Base-by-base conservation (phyloP, 2,329 filamentous ascomycete species). In the Aureobasidium sp. region DNA sequence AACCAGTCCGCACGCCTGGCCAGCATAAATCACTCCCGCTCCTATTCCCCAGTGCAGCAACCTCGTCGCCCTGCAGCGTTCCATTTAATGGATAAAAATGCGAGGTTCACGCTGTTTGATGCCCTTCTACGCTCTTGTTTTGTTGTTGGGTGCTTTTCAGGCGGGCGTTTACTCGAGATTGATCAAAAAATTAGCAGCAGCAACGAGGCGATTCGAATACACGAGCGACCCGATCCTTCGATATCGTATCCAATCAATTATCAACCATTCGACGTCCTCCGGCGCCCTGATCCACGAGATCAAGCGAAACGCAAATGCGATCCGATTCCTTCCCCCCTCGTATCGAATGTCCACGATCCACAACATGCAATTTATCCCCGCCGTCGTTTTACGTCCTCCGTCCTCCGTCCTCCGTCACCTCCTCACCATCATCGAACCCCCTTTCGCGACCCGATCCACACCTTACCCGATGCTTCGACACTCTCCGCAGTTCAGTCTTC, bases 171-270 rank as follows among this genome's bases (percentile, higher is more conserved):
- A 24, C 24, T 40, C 17, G 31, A 35, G 35, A 60, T 60, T 60
- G 57, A 60, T 60, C 56, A 49, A 50, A 60, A 60, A 24, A 24
- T 24, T 60, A 60, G 57, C 57, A 60, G 57, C 44, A 60, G 44
- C 50, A 48, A 59, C 54, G 54, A 59, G 54, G 42, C 54, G 42
- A 59, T 44, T 33, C 54, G 22, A 60, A 33, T 31, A 60, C 45
- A 49, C 54, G 54, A 58, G 45, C 57, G 45, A 60, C 57, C 45
- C 57, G 57, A 49, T 33, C 54, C 33, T 48, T 60, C 57, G 57
- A 60, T 60, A 60, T 33, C 57, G 44, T 60, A 49, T 37, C 35
- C 57, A 60, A 60, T 60, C 57, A 60, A 60, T 40, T 50, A 40
- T 33, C 57, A 60, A 60, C 57, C 42, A n/a, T 33, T 27, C 57